A percentile compares a stretch with the other conserved stretches of the same genome.
Conservation (phyloP, 73 alveolate genomes). For the Stentor roeselii region DNA sequence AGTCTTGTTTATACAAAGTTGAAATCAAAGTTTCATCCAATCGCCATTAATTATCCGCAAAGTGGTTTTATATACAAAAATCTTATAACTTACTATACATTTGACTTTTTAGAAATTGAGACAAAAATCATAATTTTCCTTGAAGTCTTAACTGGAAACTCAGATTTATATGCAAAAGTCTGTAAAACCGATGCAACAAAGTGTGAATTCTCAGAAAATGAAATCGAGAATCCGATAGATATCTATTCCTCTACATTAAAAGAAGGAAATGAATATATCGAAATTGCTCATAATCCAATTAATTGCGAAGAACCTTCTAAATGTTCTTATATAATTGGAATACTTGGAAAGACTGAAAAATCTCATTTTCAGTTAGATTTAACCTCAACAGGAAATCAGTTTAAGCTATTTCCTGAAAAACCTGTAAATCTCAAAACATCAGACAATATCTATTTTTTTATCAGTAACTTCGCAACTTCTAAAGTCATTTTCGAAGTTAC, state of each 20-base stretch:
- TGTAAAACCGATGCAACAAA: not conserved
- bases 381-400: not conserved
- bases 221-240: not conserved
- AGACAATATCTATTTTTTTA: too few relatives aligned
- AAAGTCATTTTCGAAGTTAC: not conserved
- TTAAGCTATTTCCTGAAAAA: not conserved
- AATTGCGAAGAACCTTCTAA: too few relatives aligned
- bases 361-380: not conserved
- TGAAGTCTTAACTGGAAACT: not conserved
- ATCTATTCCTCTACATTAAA: not conserved
- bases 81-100: not conserved
- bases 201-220: not conserved
- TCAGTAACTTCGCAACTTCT: too few relatives aligned
- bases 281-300: too few relatives aligned
- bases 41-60: not conserved
- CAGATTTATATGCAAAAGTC: not conserved
- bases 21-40: not conserved
- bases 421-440: too few relatives aligned
- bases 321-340: not conserved
- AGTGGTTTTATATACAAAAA: not conserved
- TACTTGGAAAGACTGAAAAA: not conserved
- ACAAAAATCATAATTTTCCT: not conserved
- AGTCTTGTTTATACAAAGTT: not conserved
- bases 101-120: not conserved
- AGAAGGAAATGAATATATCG: not conserved